A percentile compares a stretch with the other conserved stretches of the same genome.
phyloP scores from a whole-genome alignment of 805 yeast species.

The Sugiyamaella lignohabitans region DNA sequence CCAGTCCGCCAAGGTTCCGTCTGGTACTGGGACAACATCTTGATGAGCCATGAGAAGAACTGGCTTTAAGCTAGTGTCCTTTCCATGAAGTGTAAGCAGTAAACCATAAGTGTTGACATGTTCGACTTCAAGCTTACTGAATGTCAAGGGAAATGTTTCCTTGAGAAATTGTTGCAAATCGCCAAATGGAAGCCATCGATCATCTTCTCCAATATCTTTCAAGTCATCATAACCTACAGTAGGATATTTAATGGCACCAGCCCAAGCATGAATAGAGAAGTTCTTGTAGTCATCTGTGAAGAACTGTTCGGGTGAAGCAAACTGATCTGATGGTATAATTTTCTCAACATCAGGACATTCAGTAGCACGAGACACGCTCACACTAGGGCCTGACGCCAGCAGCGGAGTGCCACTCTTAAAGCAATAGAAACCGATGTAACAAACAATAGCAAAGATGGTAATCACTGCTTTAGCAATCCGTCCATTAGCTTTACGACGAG shows the following conservation, averaged over 20 bases:
- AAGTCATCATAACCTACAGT: constrained; percentile 58
- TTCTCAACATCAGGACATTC: background rate
- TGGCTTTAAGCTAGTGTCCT: constrained; percentile 48
- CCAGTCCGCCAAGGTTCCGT: constrained; percentile 52
- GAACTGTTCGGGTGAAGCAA: constrained; percentile 2
- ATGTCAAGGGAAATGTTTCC: constrained; percentile 49
- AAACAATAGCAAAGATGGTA: too few species aligned
- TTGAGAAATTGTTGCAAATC: constrained; percentile 50
- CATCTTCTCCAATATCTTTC: constrained; percentile 43
- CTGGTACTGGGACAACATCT: constrained; percentile 74
- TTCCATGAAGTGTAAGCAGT: constrained; percentile 58
- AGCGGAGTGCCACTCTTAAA: too few species aligned
- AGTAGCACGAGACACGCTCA: too few species aligned
- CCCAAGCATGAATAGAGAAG: constrained; percentile 25
- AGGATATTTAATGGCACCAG: constrained; percentile 55
- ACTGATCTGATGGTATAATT: background rate
- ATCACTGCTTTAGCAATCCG: too few species aligned
- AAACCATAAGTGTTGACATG: constrained; percentile 58
- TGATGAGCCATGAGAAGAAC: constrained; percentile 67
- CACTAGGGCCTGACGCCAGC: too few species aligned
- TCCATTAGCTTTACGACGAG: too few species aligned
- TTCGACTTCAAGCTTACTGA: constrained; percentile 43
- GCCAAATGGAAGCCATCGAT: constrained; percentile 42
- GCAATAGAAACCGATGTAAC: too few species aligned
- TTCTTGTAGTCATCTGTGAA: constrained; percentile 16